phyloP scores from a whole-genome alignment of 1,284 basidiomycete genomes.

The Boletus calvinii region DNA sequence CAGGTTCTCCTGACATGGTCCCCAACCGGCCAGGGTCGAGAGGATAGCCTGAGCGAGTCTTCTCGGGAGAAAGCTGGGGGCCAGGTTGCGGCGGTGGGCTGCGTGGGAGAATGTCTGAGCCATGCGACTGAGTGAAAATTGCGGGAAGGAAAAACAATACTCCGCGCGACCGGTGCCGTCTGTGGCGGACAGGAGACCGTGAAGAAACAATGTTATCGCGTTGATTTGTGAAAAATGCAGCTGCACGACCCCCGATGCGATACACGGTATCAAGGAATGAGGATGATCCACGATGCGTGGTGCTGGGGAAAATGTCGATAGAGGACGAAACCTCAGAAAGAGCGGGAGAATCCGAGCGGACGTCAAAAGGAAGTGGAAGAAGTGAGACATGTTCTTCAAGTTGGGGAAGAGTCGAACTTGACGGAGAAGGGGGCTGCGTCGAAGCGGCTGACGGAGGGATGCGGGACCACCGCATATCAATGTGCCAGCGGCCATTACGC shows the following conservation, averaged over 20 bases:
- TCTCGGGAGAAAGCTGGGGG: slow-evolving; percentile 37
- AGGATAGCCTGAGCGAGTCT: slow-evolving; percentile 31
- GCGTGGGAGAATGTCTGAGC: slow-evolving; percentile 44
- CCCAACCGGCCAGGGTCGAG: slow-evolving; percentile 26
- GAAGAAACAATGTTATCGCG: slow-evolving; percentile 38
- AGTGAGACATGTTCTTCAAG: slow-evolving; percentile 57
- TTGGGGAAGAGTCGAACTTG: slow-evolving; percentile 41
- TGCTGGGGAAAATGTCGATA: slow-evolving; percentile 39
- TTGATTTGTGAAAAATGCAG: slow-evolving; percentile 43
- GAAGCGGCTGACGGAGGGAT: slow-evolving; percentile 48
- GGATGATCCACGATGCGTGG: slow-evolving; percentile 38
- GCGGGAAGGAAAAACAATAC: slow-evolving; percentile 81
- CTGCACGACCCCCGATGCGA: slow-evolving; percentile 55
- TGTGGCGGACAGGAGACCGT: slow-evolving; percentile 44
- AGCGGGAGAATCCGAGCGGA: slow-evolving; percentile 54
- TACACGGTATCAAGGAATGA: slow-evolving; percentile 51
- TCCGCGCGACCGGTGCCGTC: slow-evolving; percentile 54
- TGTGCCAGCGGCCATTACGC: slow-evolving; percentile 67
- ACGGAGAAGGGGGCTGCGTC: slow-evolving; percentile 50
- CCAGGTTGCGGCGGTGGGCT: slow-evolving; percentile 34
- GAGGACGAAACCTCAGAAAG: slow-evolving; percentile 47
- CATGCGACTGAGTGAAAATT: slow-evolving; percentile 60
- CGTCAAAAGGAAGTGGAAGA: slow-evolving; percentile 61
- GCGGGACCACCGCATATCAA: slow-evolving; percentile 63
- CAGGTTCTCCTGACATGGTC: slow-evolving; percentile 24